Evolutionary conservation across 2,329 filamentous ascomycete genomes (phyloP).

Genomic region (Trichoderma hamatum): DNA sequence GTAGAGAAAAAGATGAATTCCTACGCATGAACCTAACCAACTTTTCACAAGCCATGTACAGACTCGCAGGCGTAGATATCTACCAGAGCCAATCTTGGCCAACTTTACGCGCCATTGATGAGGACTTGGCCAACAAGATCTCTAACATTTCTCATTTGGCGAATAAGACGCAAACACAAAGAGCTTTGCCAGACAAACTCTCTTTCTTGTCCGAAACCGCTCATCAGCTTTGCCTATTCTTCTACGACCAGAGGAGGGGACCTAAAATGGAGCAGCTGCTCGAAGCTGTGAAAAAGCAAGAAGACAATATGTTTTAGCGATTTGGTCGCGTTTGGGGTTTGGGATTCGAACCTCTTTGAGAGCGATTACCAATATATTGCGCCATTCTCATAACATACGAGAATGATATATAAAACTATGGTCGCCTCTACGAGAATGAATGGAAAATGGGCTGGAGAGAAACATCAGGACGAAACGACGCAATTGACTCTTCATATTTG

Average conservation of each 20-base stretch:
- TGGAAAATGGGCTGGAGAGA: background rate
- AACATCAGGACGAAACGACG: background rate
- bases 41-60: background rate
- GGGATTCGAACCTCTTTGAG: background rate
- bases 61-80: background rate
- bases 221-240: background rate
- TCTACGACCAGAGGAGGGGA: too few species aligned
- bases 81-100: background rate
- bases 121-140: background rate
- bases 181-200: background rate
- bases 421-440: background rate
- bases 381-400: background rate
- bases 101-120: background rate
- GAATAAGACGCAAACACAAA: background rate
- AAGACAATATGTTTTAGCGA: background rate
- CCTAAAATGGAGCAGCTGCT: background rate
- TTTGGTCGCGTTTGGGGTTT: too few species aligned
- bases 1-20: background rate
- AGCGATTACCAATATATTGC: background rate
- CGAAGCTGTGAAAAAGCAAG: background rate
- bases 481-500: too few species aligned
- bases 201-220: background rate
- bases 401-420: background rate
- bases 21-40: background rate
- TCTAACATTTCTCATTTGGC: background rate